Conservation (phyloP, 345 rosid genomes). For the Cochlearia excelsa region DNA sequence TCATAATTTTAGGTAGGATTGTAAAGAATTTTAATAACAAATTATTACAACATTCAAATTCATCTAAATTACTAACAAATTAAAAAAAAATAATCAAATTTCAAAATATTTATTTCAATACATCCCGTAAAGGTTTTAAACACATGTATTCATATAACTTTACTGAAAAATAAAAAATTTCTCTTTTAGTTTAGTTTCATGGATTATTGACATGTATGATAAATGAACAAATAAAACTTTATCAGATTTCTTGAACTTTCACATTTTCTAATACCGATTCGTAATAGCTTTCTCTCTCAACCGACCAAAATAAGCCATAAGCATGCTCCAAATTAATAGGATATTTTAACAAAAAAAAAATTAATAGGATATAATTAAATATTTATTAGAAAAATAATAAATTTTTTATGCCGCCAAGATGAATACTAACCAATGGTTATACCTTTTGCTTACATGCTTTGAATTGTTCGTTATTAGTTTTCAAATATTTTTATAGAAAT, state of each 20-base stretch:
- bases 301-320: slow-evolving; percentile 22
- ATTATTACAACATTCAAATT: too few species aligned
- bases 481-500: slow-evolving; percentile 5
- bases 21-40: too few species aligned
- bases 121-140: too few species aligned
- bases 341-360: too few species aligned
- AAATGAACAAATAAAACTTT: slow-evolving; percentile 1
- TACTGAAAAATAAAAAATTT: too few species aligned
- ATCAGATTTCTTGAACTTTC: slow-evolving; percentile 6
- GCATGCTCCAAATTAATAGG: slow-evolving; percentile 22
- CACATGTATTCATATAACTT: too few species aligned
- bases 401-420: slow-evolving; percentile 22
- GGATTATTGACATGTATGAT: slow-evolving; percentile 18
- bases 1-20: too few species aligned
- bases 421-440: slow-evolving; percentile 24
- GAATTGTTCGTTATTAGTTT: slow-evolving; percentile 26
- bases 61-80: too few species aligned
- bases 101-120: too few species aligned
- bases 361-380: slow-evolving; percentile 20
- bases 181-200: background rate
- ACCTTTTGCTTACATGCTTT: slow-evolving; percentile 12
- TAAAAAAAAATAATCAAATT: too few species aligned
- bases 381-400: slow-evolving; percentile 2
- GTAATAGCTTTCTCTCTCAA: slow-evolving; percentile 16
- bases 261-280: slow-evolving; percentile 1